Conservation (phyloP, 805 yeast species). For the Myxozyma melibiosi region DNA sequence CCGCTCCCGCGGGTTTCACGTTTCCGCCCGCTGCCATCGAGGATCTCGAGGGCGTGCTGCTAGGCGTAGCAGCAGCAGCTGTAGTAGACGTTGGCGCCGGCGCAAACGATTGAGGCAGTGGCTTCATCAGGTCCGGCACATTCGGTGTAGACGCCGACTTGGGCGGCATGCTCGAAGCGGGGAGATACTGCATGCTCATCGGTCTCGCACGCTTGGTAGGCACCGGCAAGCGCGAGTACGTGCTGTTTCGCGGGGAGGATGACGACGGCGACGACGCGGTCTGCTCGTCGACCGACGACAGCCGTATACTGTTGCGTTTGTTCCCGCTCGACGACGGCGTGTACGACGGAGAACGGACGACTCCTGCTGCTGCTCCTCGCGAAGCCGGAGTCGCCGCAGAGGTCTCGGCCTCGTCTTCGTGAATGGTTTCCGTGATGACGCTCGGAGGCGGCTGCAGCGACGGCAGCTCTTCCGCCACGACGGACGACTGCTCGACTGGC, state of each 20-base stretch:
- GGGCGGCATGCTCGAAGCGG: not conserved
- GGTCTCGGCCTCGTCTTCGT: not conserved
- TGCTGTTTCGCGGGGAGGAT: not conserved
- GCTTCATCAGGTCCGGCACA: not conserved
- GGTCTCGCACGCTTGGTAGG: constrained; percentile 20
- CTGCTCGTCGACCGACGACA: not conserved
- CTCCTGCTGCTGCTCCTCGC: not conserved
- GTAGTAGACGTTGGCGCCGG: not conserved
- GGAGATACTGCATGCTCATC: constrained; percentile 7
- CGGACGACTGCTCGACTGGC: not conserved
- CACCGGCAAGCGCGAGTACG: constrained; percentile 17
- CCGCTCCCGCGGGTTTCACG: not conserved
- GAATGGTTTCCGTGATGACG: not conserved
- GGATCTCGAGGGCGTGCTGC: not conserved
- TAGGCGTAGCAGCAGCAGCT: not conserved
- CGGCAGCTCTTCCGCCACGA: too few relatives aligned
- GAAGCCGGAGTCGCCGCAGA: not conserved
- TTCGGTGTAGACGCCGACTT: not conserved
- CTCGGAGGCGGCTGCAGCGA: not conserved
- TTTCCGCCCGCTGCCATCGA: not conserved
- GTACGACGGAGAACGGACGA: not conserved
- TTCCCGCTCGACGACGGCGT: not conserved
- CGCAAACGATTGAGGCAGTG: not conserved
- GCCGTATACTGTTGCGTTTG: not conserved
- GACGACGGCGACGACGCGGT: not conserved